phyloP scores from a whole-genome alignment of 306 rosid species.

The Rubus parviflorus region DNA sequence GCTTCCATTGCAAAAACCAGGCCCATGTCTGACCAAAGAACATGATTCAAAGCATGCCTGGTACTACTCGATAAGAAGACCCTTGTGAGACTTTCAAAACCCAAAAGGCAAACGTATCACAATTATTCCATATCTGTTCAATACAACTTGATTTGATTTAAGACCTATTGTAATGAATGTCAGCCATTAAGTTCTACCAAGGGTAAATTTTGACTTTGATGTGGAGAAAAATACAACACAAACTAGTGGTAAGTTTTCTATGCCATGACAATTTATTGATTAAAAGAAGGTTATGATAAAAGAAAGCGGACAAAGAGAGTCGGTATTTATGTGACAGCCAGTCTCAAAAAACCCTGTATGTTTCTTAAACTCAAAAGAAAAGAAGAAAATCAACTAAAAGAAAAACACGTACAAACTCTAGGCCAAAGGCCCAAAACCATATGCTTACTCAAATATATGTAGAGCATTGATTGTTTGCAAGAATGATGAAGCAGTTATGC shows the following conservation, averaged over 20 bases:
- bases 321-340: background rate
- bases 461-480: background rate
- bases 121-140: background rate
- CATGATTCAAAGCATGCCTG: background rate
- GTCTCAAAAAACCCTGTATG: background rate
- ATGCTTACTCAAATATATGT: background rate
- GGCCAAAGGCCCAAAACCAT: background rate
- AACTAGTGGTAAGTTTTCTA: background rate
- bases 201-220: background rate
- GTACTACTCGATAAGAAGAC: background rate
- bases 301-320: background rate
- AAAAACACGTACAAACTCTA: background rate
- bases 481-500: background rate
- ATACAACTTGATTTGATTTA: background rate
- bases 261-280: background rate
- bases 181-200: background rate
- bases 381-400: background rate
- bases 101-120: background rate
- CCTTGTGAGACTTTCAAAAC: background rate
- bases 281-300: too few relatives aligned
- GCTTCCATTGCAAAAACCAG: constrained; percentile 29
- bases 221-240: background rate
- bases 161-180: background rate
- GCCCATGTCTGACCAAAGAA: constrained; percentile 79
- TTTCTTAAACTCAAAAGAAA: constrained; percentile 4